These are phyloP conservation scores for Vitis hybrid DNA, from an alignment of 177 flowering plant species.

Conservation along the genomic window DNA sequence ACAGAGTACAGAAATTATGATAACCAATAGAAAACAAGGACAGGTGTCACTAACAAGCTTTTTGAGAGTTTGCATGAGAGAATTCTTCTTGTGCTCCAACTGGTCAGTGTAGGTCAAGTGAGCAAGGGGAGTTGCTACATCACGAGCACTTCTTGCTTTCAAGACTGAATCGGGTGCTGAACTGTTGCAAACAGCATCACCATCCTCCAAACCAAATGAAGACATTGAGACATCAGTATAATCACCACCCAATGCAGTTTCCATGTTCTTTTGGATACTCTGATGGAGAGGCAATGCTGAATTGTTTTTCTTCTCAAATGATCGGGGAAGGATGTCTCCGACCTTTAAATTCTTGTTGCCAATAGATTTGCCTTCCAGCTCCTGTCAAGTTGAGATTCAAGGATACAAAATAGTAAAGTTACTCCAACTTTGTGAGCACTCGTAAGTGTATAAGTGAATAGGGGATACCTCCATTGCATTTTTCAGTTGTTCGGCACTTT, in stretches of 20 bases:
- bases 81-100: conserved; percentile 79
- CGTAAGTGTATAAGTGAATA: background rate
- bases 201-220: conserved; percentile 29
- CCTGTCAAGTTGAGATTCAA: conserved; percentile 39
- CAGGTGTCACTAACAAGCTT: conserved; percentile 55
- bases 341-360: conserved; percentile 76
- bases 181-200: conserved; percentile 26
- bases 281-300: conserved; percentile 17
- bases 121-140: conserved; percentile 90
- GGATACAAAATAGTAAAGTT: background rate
- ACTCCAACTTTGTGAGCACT: background rate
- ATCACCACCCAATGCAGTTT: conserved; percentile 14
- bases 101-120: conserved; percentile 79
- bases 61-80: conserved; percentile 67
- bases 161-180: conserved; percentile 20
- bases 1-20: background rate
- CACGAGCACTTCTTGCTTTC: conserved; percentile 65
- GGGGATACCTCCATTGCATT: conserved; percentile 64
- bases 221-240: conserved; percentile 15
- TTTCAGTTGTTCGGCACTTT: conserved; percentile 48
- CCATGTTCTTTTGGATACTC: conserved; percentile 12
- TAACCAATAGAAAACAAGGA: background rate
- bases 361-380: conserved; percentile 61
- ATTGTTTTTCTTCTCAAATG: conserved; percentile 52
- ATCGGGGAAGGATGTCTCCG: conserved; percentile 64